Evolutionary conservation across 73 alveolate species (phyloP), one percentile per base, ranked within the genome.

Genomic region (Paramecium sexaurelia): DNA sequence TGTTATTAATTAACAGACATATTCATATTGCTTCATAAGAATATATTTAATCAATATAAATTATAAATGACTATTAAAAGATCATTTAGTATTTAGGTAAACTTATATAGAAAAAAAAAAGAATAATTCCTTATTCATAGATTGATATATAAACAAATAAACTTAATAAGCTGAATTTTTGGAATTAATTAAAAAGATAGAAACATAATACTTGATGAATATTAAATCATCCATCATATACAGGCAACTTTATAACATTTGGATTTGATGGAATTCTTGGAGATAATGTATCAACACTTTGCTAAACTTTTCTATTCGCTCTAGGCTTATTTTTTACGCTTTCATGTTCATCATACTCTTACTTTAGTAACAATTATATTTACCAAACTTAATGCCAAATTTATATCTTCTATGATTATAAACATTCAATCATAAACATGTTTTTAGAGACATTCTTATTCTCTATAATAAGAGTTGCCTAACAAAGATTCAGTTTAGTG

Each of bases 401-500:
- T 92, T 36, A 68, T 39, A 92, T 92, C 71, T 39, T 37, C 7
- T 68, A 45, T 35, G 96, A 92, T 55, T 91, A 91, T 7, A 88
- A 56, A 47, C 68, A 90, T 91, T 92, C 96, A 36, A 33, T 91
- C 55, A 45, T 73, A 6, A 91, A 91, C 83, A 61, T 92, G 35
- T 20, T 92, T 51, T 43, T 56, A 19, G 96, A 92, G 37, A 85
- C 95, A n/a, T 92, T 92, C 78, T 55, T 92, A 24, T 92, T 92
- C 4, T 91, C 96, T 29, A 73, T 55, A 32, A 51, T 92, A 13
- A 92, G 95, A 87, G 66, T 92, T 40, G 73, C 90, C 3, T 56
- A 67, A 55, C 95, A 95, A 2, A 57, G 95, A 26, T 91, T 32
- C 17, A 57, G 93, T 13, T 27, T 92, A 55, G 36, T 92, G 7